phyloP scores from a whole-genome alignment of 139 green algal genomes.

The Penium margaritaceum region DNA sequence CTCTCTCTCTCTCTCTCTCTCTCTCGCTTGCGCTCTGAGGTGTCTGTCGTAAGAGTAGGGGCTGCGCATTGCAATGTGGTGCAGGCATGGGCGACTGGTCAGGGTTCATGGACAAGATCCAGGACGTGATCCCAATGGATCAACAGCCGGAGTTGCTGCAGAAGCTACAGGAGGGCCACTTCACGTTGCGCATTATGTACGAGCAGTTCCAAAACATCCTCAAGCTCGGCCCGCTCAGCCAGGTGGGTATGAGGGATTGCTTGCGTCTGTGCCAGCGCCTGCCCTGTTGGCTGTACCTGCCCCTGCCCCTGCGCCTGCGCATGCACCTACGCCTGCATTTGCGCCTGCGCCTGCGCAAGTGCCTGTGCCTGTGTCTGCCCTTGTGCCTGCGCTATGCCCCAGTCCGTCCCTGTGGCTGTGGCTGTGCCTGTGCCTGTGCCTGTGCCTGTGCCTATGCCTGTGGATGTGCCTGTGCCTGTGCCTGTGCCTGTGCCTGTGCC shows the following conservation, averaged over 20 bases:
- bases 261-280: too few relatives aligned
- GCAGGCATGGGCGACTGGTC: conserved; percentile 62
- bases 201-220: conserved; percentile 92
- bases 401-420: too few relatives aligned
- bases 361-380: too few relatives aligned
- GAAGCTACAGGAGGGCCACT: conserved; percentile 78
- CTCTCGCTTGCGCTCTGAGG: background rate
- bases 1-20: background rate
- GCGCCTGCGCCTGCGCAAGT: too few relatives aligned
- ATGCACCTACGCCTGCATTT: too few relatives aligned
- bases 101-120: conserved; percentile 89
- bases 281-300: too few relatives aligned
- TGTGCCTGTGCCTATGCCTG: too few relatives aligned
- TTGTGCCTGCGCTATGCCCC: too few relatives aligned
- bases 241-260: conserved; percentile 42
- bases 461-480: too few relatives aligned
- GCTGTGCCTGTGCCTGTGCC: too few relatives aligned
- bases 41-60: background rate
- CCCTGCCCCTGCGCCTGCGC: too few relatives aligned
- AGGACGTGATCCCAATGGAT: conserved; percentile 52
- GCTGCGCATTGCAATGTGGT: background rate
- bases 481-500: too few relatives aligned
- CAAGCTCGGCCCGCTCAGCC: conserved; percentile 86
- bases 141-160: conserved; percentile 78
- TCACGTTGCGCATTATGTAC: conserved; percentile 90